Base-by-base conservation (phyloP, 371 early-diverging fungal genomes). In the Mortierella sp. region DNA sequence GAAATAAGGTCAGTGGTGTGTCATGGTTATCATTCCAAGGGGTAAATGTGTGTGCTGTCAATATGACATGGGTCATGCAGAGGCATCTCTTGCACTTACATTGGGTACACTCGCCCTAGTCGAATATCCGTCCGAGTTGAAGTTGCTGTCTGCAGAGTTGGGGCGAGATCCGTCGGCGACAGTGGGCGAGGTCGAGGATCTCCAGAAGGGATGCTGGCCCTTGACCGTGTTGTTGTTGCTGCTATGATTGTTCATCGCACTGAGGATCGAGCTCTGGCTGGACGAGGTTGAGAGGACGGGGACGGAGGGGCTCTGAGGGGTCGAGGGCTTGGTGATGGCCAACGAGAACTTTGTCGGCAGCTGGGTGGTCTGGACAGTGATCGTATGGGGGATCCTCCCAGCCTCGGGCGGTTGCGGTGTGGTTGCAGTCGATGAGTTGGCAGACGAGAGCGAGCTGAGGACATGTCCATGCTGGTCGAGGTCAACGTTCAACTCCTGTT, bases 301-400 rank as follows among this genome's bases (percentile, higher is more conserved):
- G 8, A 70, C 63, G 10, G 76, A 68, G 2, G 77, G 77, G 19
- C 71, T 74, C 11, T 74, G 74, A 6, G 82, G 70, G 6, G 65
- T 61, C 2, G 41, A 43, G 6, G 83, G 79, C 31, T 79, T 83
- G 8, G 76, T 71, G 43, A 83, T 78, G 8, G 83, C 79, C 22
- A 83, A 50, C 9, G 76, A 53, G 67, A 66, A 83, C 71, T 79
- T 83, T 72, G 76, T 72, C 13, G 73, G 76, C 37, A 70, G n/a
- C 8, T 74, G 79, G 19, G 75, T 69, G 1, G 83, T 73, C 70
- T 83, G 79, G 13, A 83, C 83, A 1, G 73, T 72, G 67, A 83
- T 83, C 9, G 67, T 76, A 26, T 83, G 83, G 7, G 83, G 83
- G 19, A 75, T 73, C 4, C 76, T 52, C 50, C 75, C 83, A 1